A percentile compares a stretch with the other conserved stretches of the same genome.
phyloP scores from a whole-genome alignment of 495 filamentous ascomycete genomes.

The Lophium mytilinum region DNA sequence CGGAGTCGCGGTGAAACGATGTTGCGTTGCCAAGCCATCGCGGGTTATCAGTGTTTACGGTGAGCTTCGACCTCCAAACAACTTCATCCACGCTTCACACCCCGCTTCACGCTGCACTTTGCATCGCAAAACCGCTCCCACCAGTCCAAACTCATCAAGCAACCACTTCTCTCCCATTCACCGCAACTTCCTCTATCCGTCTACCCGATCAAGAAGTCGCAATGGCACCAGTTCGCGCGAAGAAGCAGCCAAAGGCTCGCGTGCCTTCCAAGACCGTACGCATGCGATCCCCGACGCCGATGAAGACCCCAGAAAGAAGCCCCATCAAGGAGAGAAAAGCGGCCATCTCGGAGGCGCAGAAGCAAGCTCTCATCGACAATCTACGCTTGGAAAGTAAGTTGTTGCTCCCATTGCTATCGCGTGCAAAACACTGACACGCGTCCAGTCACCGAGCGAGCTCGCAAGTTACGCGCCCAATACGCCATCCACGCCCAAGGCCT shows the following conservation, averaged over 20 bases:
- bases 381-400: constrained; percentile 76
- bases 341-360: constrained; percentile 65
- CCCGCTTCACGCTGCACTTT: not conserved
- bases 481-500: constrained; percentile 77
- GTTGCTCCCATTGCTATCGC: not conserved
- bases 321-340: constrained; percentile 52
- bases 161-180: not conserved
- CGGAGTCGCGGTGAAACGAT: not conserved
- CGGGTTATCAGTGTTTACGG: no score
- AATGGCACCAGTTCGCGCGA: not conserved
- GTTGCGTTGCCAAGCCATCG: not conserved
- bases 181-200: not conserved
- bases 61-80: no score
- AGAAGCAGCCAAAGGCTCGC: not conserved
- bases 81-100: not conserved
- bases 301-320: constrained; percentile 44
- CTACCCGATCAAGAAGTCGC: not conserved
- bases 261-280: constrained; percentile 26
- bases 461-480: constrained; percentile 87
- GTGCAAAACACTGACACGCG: not conserved
- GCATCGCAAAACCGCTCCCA: not conserved
- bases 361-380: constrained; percentile 86
- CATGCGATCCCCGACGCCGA: constrained; percentile 16
- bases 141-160: not conserved
- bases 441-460: constrained; percentile 80